Base-by-base conservation (phyloP, 306 rosid genomes). In the Vigna hirtella region DNA sequence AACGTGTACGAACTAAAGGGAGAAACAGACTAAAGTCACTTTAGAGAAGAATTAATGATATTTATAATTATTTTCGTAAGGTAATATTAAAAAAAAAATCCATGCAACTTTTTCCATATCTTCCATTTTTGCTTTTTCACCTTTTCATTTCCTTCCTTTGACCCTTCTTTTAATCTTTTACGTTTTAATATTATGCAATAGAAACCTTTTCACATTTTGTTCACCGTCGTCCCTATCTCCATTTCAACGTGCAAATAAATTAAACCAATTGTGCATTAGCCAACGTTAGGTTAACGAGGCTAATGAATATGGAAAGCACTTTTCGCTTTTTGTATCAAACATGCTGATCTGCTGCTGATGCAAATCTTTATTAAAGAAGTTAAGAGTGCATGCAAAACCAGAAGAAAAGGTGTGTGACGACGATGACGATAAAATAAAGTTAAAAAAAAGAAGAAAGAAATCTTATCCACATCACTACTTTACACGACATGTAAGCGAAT, bases 381-480 rank as follows among this genome's bases (percentile, higher is more conserved):
- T 77, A 75, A 85, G 78, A 30, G 77, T 73, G 77, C 70, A 67
- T 71, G 70, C 14, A 45, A 52, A 51, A 68, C 81, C 52, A 22
- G 65, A 64, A 55, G 58, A 72, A 81, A 78, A 42, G 36, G 74
- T 24, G 26, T 16, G 28, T 56, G 83, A 70, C 67, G 80, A 72
- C 66, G 83, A 83, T 78, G 74, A 71, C 57, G 82, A 72, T 72
- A 70, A 42, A 66, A 42, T 30, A 82, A 82, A 82, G 62, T 69
- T 61, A 0, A 66, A 62, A 81, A 85, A 77, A 30, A 70, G 66
- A 85, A 76, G 58, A 6, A 20, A 53, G 75, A 81, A 88, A 82
- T 84, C 90, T 88, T 90, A 88, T 90, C 94, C 85, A 43, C 76
- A 84, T 61, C 66, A 59, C 0, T 6, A 82, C 97, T 91, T 91